Evolutionary conservation across 441 rosid genomes (phyloP).

Genomic region (Aleurites moluccanus): DNA sequence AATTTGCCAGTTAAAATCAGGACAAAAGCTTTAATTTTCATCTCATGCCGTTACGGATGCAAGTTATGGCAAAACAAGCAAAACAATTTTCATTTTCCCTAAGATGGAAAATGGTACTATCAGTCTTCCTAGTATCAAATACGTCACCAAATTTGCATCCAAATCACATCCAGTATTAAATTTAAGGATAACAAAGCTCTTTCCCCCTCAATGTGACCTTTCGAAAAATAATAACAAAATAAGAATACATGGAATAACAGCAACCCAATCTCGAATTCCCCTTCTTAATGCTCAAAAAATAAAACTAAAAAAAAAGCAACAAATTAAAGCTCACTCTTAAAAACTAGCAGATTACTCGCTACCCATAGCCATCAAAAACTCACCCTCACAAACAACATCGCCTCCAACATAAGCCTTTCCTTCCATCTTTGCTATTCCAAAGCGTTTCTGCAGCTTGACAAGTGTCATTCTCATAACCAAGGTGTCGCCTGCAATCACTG

Average conservation of each 20-base stretch:
- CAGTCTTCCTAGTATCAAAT: constrained; percentile 8
- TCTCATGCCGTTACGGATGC: no score
- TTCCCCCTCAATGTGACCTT: constrained; percentile 24
- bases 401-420: constrained; percentile 67
- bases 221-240: not conserved
- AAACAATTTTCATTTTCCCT: no score
- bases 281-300: no score
- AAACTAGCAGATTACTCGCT: constrained; percentile 28
- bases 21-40: no score
- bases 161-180: not conserved
- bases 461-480: constrained; percentile 91
- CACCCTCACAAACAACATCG: constrained; percentile 75
- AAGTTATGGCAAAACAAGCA: no score
- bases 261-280: not conserved
- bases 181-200: constrained; percentile 6
- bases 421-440: constrained; percentile 73
- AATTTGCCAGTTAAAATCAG: no score
- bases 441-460: constrained; percentile 74
- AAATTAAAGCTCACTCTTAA: no score
- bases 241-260: not conserved
- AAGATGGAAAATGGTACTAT: no score
- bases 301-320: not conserved
- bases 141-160: not conserved
- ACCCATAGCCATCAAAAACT: constrained; percentile 80
- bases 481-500: constrained; percentile 88